A percentile compares a stretch with the other conserved stretches of the same genome.
Conservation (phyloP, 352 stramenopile genomes). For the Phytophthora cactorum region DNA sequence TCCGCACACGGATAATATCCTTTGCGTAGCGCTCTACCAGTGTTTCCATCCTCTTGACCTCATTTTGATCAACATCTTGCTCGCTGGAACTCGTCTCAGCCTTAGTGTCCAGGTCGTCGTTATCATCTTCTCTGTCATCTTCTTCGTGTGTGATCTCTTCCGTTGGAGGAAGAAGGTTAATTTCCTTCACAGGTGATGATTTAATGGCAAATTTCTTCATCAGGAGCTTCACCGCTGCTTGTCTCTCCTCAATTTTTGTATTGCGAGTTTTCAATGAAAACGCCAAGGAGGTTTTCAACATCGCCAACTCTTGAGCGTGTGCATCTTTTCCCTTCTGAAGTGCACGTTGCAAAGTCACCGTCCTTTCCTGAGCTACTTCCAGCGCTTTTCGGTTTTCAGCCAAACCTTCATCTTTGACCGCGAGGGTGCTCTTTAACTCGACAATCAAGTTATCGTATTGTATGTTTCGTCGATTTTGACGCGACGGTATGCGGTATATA, state of each 20-base stretch:
- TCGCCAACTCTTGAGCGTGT: conserved; percentile 45
- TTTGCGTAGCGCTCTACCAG: conserved; percentile 60
- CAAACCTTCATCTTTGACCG: conserved; percentile 51
- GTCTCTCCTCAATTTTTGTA: conserved; percentile 62
- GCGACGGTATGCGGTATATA: background rate
- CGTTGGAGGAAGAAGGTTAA: conserved; percentile 2
- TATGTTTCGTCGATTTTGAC: conserved; percentile 33
- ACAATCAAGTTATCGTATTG: conserved; percentile 78
- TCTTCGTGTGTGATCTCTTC: conserved; percentile 12
- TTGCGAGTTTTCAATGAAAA: conserved; percentile 55
- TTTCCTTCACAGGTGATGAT: conserved; percentile 2
- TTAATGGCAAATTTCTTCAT: conserved; percentile 45
- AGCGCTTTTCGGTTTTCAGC: conserved; percentile 40
- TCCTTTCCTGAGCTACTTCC: conserved; percentile 41
- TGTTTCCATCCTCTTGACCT: conserved; percentile 54
- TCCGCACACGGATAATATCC: conserved; percentile 55
- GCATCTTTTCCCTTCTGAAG: conserved; percentile 55
- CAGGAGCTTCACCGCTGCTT: conserved; percentile 52
- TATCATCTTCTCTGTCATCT: conserved; percentile 10
- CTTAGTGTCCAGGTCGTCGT: background rate
- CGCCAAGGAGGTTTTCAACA: conserved; percentile 50
- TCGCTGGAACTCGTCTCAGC: conserved; percentile 1
- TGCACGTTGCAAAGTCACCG: conserved; percentile 39
- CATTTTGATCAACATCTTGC: conserved; percentile 20
- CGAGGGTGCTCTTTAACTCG: conserved; percentile 62